Evolutionary conservation across 2,329 filamentous ascomycete genomes (phyloP).

Genomic region (Fusarium bactridioides): DNA sequence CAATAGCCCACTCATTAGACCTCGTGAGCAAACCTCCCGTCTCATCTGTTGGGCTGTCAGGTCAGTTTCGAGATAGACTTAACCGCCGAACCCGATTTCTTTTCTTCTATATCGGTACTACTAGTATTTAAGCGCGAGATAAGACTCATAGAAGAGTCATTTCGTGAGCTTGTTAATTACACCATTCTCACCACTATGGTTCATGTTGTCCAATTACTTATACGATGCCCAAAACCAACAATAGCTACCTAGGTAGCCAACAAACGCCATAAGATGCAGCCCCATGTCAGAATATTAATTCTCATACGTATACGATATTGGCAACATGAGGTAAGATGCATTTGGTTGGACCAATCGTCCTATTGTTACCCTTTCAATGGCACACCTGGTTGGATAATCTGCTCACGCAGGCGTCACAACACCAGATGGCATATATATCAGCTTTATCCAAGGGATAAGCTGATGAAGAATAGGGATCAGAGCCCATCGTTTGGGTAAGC

Average conservation of each 20-base stretch:
- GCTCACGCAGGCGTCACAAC: neutral
- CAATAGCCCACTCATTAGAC: constrained; percentile 26
- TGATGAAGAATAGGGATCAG: neutral
- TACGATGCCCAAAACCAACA: neutral
- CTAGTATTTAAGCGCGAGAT: neutral
- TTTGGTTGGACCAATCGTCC: neutral
- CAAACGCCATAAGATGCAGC: neutral
- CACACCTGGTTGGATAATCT: neutral
- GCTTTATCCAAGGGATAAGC: neutral
- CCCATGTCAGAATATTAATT: constrained; percentile 4
- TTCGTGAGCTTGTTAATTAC: neutral
- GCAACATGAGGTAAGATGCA: constrained; percentile 23
- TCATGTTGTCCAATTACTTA: neutral
- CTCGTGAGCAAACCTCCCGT: constrained; percentile 35
- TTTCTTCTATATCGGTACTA: neutral
- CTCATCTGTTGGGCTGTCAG: constrained; percentile 12
- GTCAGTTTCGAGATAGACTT: constrained; percentile 11
- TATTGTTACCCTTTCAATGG: neutral
- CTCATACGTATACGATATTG: neutral
- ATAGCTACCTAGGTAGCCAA: neutral
- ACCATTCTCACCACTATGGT: constrained; percentile 17
- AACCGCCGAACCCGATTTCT: constrained; percentile 10
- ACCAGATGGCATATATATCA: neutral
- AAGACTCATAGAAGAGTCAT: neutral
- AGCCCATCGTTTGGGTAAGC: neutral